Base-by-base conservation (phyloP, 176 grass and related monocot genomes). In the Carex pumila region DNA sequence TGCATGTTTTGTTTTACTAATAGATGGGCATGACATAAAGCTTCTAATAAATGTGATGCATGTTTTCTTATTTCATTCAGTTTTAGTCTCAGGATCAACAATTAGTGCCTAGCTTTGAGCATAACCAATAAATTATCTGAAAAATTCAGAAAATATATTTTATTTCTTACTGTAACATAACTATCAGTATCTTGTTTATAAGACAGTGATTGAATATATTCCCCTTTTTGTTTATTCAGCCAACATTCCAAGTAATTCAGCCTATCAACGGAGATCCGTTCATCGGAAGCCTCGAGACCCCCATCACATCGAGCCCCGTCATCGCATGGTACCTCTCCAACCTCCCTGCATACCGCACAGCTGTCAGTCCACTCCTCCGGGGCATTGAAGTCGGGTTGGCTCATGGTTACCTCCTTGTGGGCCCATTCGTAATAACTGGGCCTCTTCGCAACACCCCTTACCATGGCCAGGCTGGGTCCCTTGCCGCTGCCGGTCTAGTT, bases 231-330 rank as follows among this genome's bases (percentile, higher is more conserved):
- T 50, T 15, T 12, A 36, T 77, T 50, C 94, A 97, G 94, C 34
- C 88, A 6, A 97, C 82, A 2, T 98, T 85, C 88, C 96, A 98
- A 88, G 96, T 98, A 65, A 81, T 98, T 61, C 96, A 98, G 81
- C 96, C 96, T 0, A 95, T 98, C 88, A 98, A 98, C 47, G 96
- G 96, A 37, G 96, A 98, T 87, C 96, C 96, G 0, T 93, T 98
- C 93, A 90, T 98, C 54, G 96, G 96, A 5, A 92, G 96, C 76
- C 77, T 98, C 12, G 96, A 98, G 88, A 95, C 96, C 1, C 96
- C 96, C 0, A 2, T 98, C 15, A 98, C 96, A 7, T 98, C 96
- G 18, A 98, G 96, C 87, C 96, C 96, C 0, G 83, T 98, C 5
- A 0, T 98, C 3, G 96, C 96, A 0, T 98, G 96, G 96, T 98